phyloP scores from a whole-genome alignment of 768 basidiomycete genomes.

The Amanita exitialis region DNA sequence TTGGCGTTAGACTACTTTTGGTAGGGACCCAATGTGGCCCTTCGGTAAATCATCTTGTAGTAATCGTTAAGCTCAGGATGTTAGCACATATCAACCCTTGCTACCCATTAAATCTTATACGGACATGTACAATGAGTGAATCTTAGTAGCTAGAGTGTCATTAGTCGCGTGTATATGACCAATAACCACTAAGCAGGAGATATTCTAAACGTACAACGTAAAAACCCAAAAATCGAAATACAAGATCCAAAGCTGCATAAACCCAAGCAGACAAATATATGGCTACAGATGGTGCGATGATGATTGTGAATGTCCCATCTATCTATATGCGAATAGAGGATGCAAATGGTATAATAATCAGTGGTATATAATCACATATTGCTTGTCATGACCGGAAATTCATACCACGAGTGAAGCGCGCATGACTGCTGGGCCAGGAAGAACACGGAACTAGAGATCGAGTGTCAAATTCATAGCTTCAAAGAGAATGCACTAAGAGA shows the following conservation, averaged over 20 bases:
- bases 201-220: constrained; percentile 1
- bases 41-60: background rate
- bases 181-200: background rate
- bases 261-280: constrained; percentile 3
- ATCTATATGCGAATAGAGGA: background rate
- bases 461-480: background rate
- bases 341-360: background rate
- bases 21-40: background rate
- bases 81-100: background rate
- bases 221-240: background rate
- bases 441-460: constrained; percentile 2
- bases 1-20: background rate
- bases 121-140: background rate
- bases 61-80: background rate
- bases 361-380: background rate
- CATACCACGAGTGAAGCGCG: constrained; percentile 2
- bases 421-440: constrained; percentile 5
- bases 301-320: constrained; percentile 6
- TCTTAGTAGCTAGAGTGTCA: background rate
- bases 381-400: background rate
- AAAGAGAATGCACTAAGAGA: background rate
- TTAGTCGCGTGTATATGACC: constrained; percentile 4
- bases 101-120: background rate
- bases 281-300: constrained; percentile 8
- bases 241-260: constrained; percentile 1